phyloP scores from a whole-genome alignment of 148 eudicot genomes.

The Heliamphora exappendiculata region DNA sequence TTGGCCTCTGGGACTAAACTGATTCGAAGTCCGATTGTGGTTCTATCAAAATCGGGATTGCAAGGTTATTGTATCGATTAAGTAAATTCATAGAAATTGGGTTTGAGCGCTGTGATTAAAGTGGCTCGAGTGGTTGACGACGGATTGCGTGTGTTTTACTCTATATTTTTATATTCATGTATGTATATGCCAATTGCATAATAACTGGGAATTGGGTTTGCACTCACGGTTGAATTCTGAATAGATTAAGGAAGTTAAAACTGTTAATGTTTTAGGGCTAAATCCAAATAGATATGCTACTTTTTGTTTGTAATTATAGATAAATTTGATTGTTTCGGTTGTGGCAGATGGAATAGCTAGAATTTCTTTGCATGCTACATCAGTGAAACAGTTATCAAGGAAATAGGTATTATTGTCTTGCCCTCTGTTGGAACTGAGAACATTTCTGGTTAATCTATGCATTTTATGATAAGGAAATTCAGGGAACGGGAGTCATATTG shows the following conservation, averaged over 20 bases:
- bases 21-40: no score
- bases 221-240: no score
- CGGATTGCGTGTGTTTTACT: no score
- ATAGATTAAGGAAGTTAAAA: no score
- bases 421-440: conserved; percentile 15
- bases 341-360: conserved; percentile 96
- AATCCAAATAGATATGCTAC: neutral
- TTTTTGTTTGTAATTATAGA: neutral
- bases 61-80: no score
- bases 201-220: no score
- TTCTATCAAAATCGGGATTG: no score
- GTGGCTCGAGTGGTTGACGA: no score
- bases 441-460: conserved; percentile 32
- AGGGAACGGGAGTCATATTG: neutral
- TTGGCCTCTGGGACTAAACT: neutral
- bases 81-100: no score
- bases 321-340: conserved; percentile 14
- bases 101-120: no score
- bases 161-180: no score
- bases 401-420: conserved; percentile 70
- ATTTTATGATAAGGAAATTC: neutral
- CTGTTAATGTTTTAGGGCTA: neutral
- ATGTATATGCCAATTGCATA: no score
- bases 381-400: conserved; percentile 75
- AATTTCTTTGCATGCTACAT: conserved; percentile 84